phyloP scores from a whole-genome alignment of 768 basidiomycete genomes.

The Hericium rajendrae region DNA sequence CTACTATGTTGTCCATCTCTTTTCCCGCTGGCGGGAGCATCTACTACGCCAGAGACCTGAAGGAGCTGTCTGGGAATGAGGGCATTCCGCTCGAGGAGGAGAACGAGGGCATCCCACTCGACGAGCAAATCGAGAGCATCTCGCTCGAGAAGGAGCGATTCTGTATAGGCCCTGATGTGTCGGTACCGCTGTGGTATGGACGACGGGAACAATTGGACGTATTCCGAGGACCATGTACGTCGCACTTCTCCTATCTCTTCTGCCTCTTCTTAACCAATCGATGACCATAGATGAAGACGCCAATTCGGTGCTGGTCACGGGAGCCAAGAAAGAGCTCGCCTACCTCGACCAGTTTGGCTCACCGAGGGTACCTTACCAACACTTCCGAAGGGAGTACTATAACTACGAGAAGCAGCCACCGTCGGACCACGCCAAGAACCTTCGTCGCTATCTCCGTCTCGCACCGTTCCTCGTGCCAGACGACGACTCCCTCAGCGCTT shows the following conservation, averaged over 20 bases:
- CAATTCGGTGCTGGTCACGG: constrained; percentile 32
- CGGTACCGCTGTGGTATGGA: constrained; percentile 36
- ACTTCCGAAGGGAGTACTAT: constrained; percentile 34
- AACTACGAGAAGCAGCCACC: constrained; percentile 34
- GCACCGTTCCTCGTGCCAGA: constrained; percentile 36
- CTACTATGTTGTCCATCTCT: constrained; percentile 35
- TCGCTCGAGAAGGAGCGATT: constrained; percentile 16
- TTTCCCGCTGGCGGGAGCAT: constrained; percentile 46
- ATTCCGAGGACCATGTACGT: constrained; percentile 43
- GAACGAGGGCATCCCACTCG: constrained; percentile 23
- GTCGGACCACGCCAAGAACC: constrained; percentile 37
- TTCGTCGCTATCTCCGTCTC: constrained; percentile 38
- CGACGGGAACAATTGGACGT: constrained; percentile 40
- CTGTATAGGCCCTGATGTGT: constrained; percentile 28
- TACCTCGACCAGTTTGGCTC: constrained; percentile 39
- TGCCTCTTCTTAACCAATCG: constrained; percentile 20
- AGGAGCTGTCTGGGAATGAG: constrained; percentile 24
- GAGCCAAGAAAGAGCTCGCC: constrained; percentile 37
- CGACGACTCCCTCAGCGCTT: constrained; percentile 28
- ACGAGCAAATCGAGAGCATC: constrained; percentile 23
- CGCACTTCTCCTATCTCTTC: constrained; percentile 22
- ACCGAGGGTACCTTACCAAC: constrained; percentile 35
- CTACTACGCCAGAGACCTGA: constrained; percentile 37
- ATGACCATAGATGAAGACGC: constrained; percentile 32
- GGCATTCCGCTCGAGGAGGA: constrained; percentile 23